phyloP scores from a whole-genome alignment of 2,329 filamentous ascomycete genomes.

The Diaporthe velutina region DNA sequence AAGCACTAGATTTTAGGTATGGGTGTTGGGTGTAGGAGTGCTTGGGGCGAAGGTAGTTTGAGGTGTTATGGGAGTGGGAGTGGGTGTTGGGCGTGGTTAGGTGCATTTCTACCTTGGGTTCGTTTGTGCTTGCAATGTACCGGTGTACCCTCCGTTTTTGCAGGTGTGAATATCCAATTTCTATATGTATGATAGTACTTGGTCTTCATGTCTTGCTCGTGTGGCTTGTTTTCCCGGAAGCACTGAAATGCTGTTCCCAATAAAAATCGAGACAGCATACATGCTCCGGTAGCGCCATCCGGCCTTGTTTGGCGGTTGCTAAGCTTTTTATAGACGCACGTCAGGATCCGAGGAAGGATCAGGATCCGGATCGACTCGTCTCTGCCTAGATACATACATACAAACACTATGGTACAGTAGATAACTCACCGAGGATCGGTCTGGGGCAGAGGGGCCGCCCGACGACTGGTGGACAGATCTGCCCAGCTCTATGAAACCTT shows the following conservation, averaged over 20 bases:
- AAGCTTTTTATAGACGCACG: constrained; percentile 18
- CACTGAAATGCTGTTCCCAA: not conserved
- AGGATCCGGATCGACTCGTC: not conserved
- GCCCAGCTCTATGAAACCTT: constrained; percentile 25
- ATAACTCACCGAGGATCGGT: not conserved
- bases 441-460: not conserved
- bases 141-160: too few species aligned
- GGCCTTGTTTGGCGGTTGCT: not conserved
- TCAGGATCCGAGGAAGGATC: constrained; percentile 4
- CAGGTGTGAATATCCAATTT: too few species aligned
- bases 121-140: too few species aligned
- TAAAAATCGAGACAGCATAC: not conserved
- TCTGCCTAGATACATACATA: not conserved
- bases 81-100: too few species aligned
- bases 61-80: too few species aligned
- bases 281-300: not conserved
- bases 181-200: not conserved
- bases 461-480: not conserved
- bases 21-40: too few species aligned
- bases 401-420: too few species aligned
- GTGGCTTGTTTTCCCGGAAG: not conserved
- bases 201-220: not conserved
- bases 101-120: too few species aligned
- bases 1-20: too few species aligned
- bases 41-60: too few species aligned